Percentiles rank a stretch among this genome's conserved stretches.
Evolutionary conservation across 192 early-diverging fungal genomes (phyloP).

Genomic region (Coemansia guatemalensis): DNA sequence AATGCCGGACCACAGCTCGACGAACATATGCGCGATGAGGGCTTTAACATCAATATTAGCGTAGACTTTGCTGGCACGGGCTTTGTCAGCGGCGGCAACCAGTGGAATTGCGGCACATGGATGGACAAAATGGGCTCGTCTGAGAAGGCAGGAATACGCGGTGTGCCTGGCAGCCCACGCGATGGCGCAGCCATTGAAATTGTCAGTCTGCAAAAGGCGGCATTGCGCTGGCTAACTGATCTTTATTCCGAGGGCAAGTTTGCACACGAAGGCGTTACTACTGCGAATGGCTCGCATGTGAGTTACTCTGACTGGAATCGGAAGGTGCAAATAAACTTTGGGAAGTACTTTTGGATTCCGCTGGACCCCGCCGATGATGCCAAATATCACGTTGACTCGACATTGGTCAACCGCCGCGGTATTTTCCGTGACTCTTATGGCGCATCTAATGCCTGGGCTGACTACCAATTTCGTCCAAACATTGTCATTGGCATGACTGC

Average conservation of each 20-base stretch:
- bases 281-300: slow-evolving; percentile 46
- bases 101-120: slow-evolving; percentile 98
- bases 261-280: slow-evolving; percentile 51
- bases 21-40: slow-evolving; percentile 86
- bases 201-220: slow-evolving; percentile 81
- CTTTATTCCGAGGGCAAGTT: slow-evolving; percentile 51
- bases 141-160: slow-evolving; percentile 88
- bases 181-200: slow-evolving; percentile 94
- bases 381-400: slow-evolving; percentile 56
- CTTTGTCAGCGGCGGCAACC: slow-evolving; percentile 82
- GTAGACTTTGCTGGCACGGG: slow-evolving; percentile 75
- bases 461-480: slow-evolving; percentile 95
- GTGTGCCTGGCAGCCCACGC: slow-evolving; percentile 88
- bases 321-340: slow-evolving; percentile 79
- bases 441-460: slow-evolving; percentile 69
- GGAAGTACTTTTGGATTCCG: slow-evolving; percentile 91
- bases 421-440: slow-evolving; percentile 92
- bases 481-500: slow-evolving; percentile 88
- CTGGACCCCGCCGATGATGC: slow-evolving; percentile 61
- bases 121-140: slow-evolving; percentile 99
- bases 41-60: slow-evolving; percentile 80
- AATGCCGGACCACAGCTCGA: slow-evolving; percentile 90
- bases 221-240: slow-evolving; percentile 78
- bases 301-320: slow-evolving; percentile 77
- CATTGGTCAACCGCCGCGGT: slow-evolving; percentile 79